These are phyloP conservation scores for Bipolaris zeicola DNA, from an alignment of 2,329 filamentous ascomycete species.

Conservation along the genomic window DNA sequence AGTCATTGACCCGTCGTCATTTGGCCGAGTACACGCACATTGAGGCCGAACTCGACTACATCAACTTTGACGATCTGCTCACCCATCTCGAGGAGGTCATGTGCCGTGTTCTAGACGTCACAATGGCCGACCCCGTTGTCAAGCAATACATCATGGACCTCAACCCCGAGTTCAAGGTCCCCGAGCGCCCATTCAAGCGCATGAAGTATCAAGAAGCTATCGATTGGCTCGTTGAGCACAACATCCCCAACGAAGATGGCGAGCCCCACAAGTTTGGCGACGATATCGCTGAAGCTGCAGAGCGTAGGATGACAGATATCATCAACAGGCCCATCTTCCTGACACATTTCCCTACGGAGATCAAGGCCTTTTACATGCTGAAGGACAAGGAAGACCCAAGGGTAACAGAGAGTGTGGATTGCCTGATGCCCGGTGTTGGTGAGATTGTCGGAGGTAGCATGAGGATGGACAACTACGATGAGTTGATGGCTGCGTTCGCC, in stretches of 20 bases:
- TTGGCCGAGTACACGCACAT: conserved; percentile 96
- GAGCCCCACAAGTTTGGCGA: conserved; percentile 91
- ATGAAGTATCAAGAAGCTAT: conserved; percentile 97
- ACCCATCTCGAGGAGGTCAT: conserved; percentile 85
- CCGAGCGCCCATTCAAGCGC: conserved; percentile 84
- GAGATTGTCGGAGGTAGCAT: conserved; percentile 97
- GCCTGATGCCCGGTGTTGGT: conserved; percentile 88
- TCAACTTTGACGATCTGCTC: conserved; percentile 88
- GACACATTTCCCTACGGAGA: conserved; percentile 94
- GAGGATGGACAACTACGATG: conserved; percentile 91
- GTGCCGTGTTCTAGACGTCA: conserved; percentile 80
- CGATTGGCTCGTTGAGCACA: conserved; percentile 86
- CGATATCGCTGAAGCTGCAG: conserved; percentile 96
- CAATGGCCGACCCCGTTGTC: conserved; percentile 74
- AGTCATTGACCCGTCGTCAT: conserved; percentile 91
- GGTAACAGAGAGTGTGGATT: conserved; percentile 92
- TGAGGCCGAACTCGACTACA: conserved; percentile 95
- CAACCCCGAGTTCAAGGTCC: conserved; percentile 87
- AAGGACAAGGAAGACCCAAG: conserved; percentile 77
- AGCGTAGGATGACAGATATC: conserved; percentile 94
- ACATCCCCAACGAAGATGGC: conserved; percentile 92
- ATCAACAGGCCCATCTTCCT: conserved; percentile 96
- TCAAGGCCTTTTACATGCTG: conserved; percentile 99
- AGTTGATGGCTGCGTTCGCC: conserved; percentile 82
- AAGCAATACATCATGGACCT: conserved; percentile 78